Evolutionary conservation across 192 early-diverging fungal genomes (phyloP).

Genomic region (Globomyces pollinis-pini): DNA sequence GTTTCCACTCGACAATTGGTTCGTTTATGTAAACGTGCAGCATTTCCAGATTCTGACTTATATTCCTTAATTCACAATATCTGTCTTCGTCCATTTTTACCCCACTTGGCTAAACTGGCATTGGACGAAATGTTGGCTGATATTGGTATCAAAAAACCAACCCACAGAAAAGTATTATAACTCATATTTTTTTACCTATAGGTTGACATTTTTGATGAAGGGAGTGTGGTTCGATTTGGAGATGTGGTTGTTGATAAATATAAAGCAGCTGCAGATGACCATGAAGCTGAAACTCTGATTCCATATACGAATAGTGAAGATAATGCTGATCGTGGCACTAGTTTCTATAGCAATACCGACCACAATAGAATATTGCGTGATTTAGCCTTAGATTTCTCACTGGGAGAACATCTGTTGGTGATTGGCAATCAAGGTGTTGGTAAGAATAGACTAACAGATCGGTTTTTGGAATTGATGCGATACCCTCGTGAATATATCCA

Average conservation of each 20-base stretch:
- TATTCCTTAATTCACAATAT: slow-evolving; percentile 56
- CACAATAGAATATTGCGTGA: slow-evolving; percentile 65
- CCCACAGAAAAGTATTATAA: slow-evolving; percentile 58
- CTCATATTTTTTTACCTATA: slow-evolving; percentile 13
- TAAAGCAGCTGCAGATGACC: slow-evolving; percentile 30
- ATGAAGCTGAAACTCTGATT: neutral
- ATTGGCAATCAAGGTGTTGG: slow-evolving; percentile 77
- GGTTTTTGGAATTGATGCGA: slow-evolving; percentile 62
- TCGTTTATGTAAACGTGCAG: slow-evolving; percentile 58
- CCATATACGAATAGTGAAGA: neutral
- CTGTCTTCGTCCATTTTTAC: slow-evolving; percentile 65
- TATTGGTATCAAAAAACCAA: slow-evolving; percentile 55
- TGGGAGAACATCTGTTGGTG: slow-evolving; percentile 72
- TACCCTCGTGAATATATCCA: slow-evolving; percentile 74
- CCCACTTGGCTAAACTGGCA: slow-evolving; percentile 55
- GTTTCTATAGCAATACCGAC: slow-evolving; percentile 69
- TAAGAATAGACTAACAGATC: slow-evolving; percentile 45
- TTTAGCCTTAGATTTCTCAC: slow-evolving; percentile 69
- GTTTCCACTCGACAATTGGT: slow-evolving; percentile 71
- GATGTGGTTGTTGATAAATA: slow-evolving; percentile 11
- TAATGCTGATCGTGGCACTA: slow-evolving; percentile 45
- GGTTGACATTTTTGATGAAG: neutral
- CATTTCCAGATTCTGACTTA: slow-evolving; percentile 58
- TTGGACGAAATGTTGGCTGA: slow-evolving; percentile 54
- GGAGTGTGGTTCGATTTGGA: neutral